Percentiles rank a stretch among this genome's conserved stretches.
Evolutionary conservation across 2,329 filamentous ascomycete species (phyloP).

Genomic region (Lojkania enalia): DNA sequence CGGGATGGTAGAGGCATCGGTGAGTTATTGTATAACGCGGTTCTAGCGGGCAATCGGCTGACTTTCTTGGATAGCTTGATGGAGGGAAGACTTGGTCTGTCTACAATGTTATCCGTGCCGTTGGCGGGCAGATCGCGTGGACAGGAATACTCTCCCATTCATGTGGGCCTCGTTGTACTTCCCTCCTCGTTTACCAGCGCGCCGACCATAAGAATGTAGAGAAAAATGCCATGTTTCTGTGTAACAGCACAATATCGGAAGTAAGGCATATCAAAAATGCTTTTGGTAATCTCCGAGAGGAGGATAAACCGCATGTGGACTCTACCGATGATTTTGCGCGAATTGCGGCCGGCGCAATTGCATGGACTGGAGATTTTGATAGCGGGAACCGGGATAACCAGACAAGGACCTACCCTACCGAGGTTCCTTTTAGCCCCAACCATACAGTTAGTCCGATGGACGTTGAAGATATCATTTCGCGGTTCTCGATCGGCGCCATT

Average conservation of each 20-base stretch:
- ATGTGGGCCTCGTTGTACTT: constrained; percentile 40
- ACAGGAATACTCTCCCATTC: constrained; percentile 18
- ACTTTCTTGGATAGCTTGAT: constrained; percentile 21
- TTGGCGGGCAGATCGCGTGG: constrained; percentile 29
- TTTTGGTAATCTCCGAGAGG: constrained; percentile 18
- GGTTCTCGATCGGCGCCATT: constrained; percentile 36
- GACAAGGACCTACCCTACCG: constrained; percentile 24
- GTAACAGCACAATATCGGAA: constrained; percentile 27
- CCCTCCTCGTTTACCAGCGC: constrained; percentile 35
- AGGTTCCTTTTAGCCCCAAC: constrained; percentile 30
- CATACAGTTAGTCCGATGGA: constrained; percentile 8
- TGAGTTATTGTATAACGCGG: no score
- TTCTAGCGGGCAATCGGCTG: constrained; percentile 3
- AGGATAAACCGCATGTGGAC: constrained; percentile 27
- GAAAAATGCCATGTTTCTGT: constrained; percentile 29
- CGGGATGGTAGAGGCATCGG: no score
- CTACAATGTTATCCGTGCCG: no score
- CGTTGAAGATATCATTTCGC: constrained; percentile 28
- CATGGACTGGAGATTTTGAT: constrained; percentile 32
- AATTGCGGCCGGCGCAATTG: constrained; percentile 36
- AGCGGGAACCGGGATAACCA: constrained; percentile 20
- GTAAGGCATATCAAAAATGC: constrained; percentile 22
- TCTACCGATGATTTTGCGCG: constrained; percentile 32
- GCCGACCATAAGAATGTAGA: constrained; percentile 7
- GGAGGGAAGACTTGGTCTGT: no score